Evolutionary conservation across 108 stramenopile genomes (phyloP), one percentile per base, ranked within the genome.

Genomic region (Chaetoceros tenuissimus): DNA sequence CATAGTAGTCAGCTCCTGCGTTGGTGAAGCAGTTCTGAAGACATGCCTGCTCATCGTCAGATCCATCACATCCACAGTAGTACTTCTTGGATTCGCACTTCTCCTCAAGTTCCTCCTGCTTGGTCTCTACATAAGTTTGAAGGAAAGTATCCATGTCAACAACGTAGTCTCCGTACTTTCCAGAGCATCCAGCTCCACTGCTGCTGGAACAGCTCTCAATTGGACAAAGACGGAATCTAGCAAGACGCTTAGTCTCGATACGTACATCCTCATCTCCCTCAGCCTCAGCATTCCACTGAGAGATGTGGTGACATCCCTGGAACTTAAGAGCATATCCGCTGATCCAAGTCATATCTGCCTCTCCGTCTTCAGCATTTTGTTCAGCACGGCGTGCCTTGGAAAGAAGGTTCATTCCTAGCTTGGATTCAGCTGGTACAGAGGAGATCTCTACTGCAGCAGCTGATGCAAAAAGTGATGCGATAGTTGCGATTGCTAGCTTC

Each of bases 211-310:
- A 91, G 5, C 64, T 46, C 53, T 63, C 47, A 19, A 70, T 52
- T 21, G 89, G 89, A 44, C 89, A 91, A 18, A 91, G 75, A 47
- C 89, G 85, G 75, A 91, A 91, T 2, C 85, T 81, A 24, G 82
- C 76, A 47, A 91, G 67, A 18, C 84, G 74, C 66, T 85, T 80
- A 18, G 81, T 87, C 28, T 72, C 54, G 58, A 91, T 73, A 26
- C 76, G 75, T 20, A 86, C 79, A 43, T 82, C 80, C 3, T 85
- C 67, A 34, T 79, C 63, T 24, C 62, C 82, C 47, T 81, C 66
- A 23, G 71, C 82, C 23, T 81, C 68, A 29, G 75, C 76, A 51
- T 82, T 82, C 90, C 90, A 92, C 31, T 82, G 81, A 23, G 57
- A 59, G 20, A 85, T 71, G 69, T 85, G 84, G 61, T 88, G 81